Percentiles rank a stretch among this genome's conserved stretches.
Conservation (phyloP, 2,329 filamentous ascomycete species). For the Diaporthe sp. region DNA sequence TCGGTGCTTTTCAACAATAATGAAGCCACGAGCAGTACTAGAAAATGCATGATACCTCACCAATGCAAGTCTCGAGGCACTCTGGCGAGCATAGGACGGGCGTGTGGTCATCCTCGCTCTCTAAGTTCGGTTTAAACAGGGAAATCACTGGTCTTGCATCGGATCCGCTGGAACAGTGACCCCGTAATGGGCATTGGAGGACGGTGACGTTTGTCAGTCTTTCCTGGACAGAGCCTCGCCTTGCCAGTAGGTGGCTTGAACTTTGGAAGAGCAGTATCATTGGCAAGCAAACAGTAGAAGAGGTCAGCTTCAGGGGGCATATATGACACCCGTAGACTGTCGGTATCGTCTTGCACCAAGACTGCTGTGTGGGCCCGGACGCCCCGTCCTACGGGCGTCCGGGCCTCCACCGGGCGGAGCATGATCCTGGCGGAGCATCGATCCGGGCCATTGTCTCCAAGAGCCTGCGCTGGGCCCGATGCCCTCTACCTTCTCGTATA, state of each 20-base stretch:
- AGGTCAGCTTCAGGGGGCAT: not conserved
- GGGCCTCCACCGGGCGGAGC: conserved; percentile 9
- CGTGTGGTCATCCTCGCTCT: not conserved
- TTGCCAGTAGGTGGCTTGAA: not conserved
- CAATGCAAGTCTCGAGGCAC: not conserved
- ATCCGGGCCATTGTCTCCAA: not conserved
- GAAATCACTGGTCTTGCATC: not conserved
- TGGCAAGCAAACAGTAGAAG: not conserved
- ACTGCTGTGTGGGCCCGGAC: not conserved
- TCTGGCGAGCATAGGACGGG: not conserved
- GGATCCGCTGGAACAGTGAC: not conserved
- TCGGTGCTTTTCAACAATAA: not conserved
- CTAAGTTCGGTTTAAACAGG: not conserved
- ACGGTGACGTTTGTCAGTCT: not conserved
- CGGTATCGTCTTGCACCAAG: not conserved
- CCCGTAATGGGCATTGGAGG: no score
- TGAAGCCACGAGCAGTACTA: conserved; percentile 14
- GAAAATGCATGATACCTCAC: conserved; percentile 30
- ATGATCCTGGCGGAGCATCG: conserved; percentile 2
- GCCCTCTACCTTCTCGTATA: not conserved
- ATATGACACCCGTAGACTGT: not conserved
- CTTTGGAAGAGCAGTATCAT: not conserved
- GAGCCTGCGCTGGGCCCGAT: not conserved
- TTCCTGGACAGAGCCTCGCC: not conserved
- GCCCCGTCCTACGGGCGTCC: not conserved